Conservation (phyloP, 176 grass and related monocot species). For the Puya raimondii region DNA sequence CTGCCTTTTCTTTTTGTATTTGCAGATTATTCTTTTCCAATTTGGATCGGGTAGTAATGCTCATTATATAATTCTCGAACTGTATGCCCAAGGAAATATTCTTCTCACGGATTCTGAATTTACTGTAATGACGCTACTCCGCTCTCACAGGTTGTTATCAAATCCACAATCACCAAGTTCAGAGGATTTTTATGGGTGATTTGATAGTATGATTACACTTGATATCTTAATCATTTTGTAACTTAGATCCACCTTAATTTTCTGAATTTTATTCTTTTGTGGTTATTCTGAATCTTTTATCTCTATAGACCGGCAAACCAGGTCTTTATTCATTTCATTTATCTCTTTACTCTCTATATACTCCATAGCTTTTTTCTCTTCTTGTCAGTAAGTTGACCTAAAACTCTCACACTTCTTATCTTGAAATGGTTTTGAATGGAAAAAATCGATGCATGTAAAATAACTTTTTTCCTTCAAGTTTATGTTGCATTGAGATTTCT, state of each 20-base stretch:
- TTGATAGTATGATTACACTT: not conserved
- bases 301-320: no score
- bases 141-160: slow-evolving; percentile 71
- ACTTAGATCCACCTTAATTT: not conserved
- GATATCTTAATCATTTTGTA: not conserved
- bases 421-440: not conserved
- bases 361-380: no score
- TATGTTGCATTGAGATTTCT: not conserved
- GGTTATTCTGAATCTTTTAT: no score
- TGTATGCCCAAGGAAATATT: slow-evolving; percentile 97
- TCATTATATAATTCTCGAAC: slow-evolving; percentile 77
- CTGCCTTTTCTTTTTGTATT: slow-evolving; percentile 10
- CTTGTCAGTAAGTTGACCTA: no score
- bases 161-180: slow-evolving; percentile 5
- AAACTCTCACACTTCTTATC: not conserved
- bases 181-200: not conserved
- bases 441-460: not conserved
- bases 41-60: slow-evolving; percentile 81
- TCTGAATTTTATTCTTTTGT: no score
- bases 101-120: slow-evolving; percentile 84
- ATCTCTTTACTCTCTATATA: no score
- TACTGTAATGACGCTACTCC: slow-evolving; percentile 88
- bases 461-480: not conserved
- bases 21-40: slow-evolving; percentile 89
- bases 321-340: no score